Percentiles rank a stretch among this genome's conserved stretches.
Evolutionary conservation across 768 basidiomycete species (phyloP).

Genomic region (Tricholoma sp.): DNA sequence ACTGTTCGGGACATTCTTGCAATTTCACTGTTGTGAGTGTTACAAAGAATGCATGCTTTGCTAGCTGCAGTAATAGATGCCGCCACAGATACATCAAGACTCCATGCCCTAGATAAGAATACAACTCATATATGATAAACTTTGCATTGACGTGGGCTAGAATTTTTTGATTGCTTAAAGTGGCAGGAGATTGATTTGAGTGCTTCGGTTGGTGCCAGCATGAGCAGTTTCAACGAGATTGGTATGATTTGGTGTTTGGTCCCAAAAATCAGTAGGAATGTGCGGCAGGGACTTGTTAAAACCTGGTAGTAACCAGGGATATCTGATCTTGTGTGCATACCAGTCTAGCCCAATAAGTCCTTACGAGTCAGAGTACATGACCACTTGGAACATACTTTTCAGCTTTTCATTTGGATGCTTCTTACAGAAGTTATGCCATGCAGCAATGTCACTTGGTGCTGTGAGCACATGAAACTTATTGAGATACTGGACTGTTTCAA

Average conservation of each 20-base stretch:
- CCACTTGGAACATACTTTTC: background rate
- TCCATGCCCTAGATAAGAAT: background rate
- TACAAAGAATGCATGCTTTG: background rate
- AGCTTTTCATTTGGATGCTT: background rate
- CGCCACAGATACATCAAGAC: background rate
- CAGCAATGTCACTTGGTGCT: background rate
- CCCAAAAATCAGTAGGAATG: background rate
- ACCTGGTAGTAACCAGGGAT: background rate
- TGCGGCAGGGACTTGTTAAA: background rate
- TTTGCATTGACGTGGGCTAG: no score
- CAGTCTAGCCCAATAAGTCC: no score
- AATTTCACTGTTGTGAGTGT: background rate
- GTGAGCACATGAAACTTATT: background rate
- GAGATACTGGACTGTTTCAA: background rate
- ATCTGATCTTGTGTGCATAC: slow-evolving; percentile 1
- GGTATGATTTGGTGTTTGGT: background rate
- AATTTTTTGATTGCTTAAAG: background rate
- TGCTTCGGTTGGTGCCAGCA: background rate
- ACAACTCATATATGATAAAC: no score
- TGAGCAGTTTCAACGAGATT: slow-evolving; percentile 1
- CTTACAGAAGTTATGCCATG: background rate
- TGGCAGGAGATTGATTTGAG: background rate
- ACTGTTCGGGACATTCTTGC: no score
- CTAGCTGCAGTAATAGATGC: background rate
- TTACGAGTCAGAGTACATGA: no score